Percentiles rank a stretch among this genome's conserved stretches.
phyloP scores from a whole-genome alignment of 768 basidiomycete genomes.

The Kwoniella dendrophila region DNA sequence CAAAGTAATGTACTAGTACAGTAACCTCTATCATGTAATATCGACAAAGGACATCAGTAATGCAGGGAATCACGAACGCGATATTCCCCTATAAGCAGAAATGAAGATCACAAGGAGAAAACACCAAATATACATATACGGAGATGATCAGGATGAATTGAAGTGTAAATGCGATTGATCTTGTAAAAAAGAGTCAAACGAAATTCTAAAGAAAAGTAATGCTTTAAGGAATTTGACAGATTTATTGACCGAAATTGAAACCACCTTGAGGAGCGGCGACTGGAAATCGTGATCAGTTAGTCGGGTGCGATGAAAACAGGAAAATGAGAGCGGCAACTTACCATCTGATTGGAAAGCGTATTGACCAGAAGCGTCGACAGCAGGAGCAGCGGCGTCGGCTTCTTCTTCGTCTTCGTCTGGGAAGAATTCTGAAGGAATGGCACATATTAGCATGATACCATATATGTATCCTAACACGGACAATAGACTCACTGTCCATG shows the following conservation, averaged over 20 bases:
- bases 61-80: conserved; percentile 8
- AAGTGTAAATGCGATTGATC: neutral
- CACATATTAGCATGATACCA: conserved; percentile 7
- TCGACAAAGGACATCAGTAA: neutral
- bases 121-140: neutral
- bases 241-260: conserved; percentile 76
- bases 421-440: conserved; percentile 92
- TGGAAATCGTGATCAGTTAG: conserved; percentile 44
- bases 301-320: conserved; percentile 45
- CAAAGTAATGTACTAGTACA: no score
- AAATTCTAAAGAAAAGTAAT: neutral
- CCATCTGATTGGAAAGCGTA: conserved; percentile 57
- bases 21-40: neutral
- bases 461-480: neutral
- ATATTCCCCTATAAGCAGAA: conserved; percentile 3
- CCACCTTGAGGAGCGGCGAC: conserved; percentile 89
- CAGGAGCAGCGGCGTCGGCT: conserved; percentile 77
- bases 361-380: conserved; percentile 60
- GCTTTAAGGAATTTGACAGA: neutral
- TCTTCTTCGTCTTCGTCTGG: conserved; percentile 90
- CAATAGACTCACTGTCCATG: conserved; percentile 56
- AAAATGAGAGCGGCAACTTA: conserved; percentile 34
- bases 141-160: neutral
- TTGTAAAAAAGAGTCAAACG: neutral
- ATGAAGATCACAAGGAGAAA: neutral